Evolutionary conservation across 371 early-diverging fungal species (phyloP).

Genomic region (Rhizomucor pusillus): DNA sequence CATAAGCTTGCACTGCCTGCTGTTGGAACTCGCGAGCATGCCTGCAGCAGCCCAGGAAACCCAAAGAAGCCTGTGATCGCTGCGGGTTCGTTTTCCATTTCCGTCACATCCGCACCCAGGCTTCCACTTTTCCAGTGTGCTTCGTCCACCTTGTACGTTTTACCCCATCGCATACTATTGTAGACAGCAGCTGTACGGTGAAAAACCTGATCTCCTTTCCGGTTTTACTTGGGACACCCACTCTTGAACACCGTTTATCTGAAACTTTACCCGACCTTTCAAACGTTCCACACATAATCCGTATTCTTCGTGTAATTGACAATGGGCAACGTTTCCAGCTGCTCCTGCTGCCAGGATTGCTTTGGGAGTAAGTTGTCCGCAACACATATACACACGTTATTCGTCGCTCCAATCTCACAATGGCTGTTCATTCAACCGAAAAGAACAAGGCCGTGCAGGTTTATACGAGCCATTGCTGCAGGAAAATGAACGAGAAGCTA

Average conservation of each 20-base stretch:
- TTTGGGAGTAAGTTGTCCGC: slow-evolving; percentile 44
- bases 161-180: neutral
- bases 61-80: neutral
- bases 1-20: no score
- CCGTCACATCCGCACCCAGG: neutral
- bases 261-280: neutral
- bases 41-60: no score
- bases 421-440: neutral
- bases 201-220: neutral
- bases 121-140: neutral
- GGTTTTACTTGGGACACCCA: neutral
- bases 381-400: neutral
- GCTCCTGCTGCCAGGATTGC: slow-evolving; percentile 41
- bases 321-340: slow-evolving; percentile 23
- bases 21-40: no score
- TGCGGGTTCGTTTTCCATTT: neutral
- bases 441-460: slow-evolving; percentile 44
- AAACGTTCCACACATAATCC: neutral
- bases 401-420: neutral
- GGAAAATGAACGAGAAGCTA: slow-evolving; percentile 85
- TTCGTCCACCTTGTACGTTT: slow-evolving; percentile 3
- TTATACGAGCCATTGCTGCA: slow-evolving; percentile 81
- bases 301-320: neutral
- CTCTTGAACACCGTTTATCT: neutral
- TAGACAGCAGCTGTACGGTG: neutral